Evolutionary conservation across 768 basidiomycete genomes (phyloP).

Genomic region (Hemileccinum impolitum): DNA sequence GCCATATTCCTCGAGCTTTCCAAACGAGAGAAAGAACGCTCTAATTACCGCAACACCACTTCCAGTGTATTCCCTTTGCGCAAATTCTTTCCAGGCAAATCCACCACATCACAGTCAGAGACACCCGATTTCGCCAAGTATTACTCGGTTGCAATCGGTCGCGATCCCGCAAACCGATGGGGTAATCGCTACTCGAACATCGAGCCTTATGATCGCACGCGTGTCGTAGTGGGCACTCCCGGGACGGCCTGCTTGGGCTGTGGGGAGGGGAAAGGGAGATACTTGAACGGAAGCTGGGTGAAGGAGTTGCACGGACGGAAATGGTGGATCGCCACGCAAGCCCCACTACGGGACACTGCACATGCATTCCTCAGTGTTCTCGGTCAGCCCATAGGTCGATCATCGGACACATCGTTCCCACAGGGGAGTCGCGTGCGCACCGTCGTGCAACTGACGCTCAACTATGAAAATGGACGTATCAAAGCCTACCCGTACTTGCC

Average conservation of each 20-base stretch:
- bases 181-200: slow-evolving; percentile 74
- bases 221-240: slow-evolving; percentile 49
- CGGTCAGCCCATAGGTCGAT: slow-evolving; percentile 43
- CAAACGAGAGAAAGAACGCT: slow-evolving; percentile 37
- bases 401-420: slow-evolving; percentile 24
- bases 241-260: slow-evolving; percentile 13
- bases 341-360: slow-evolving; percentile 64
- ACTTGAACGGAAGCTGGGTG: slow-evolving; percentile 88
- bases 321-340: slow-evolving; percentile 87
- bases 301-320: slow-evolving; percentile 66
- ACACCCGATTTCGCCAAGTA: slow-evolving; percentile 32
- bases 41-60: slow-evolving; percentile 26
- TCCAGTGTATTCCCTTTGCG: slow-evolving; percentile 4
- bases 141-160: slow-evolving; percentile 57
- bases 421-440: slow-evolving; percentile 55
- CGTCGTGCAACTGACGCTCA: slow-evolving; percentile 77
- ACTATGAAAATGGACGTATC: slow-evolving; percentile 61
- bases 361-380: slow-evolving; percentile 78
- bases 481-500: slow-evolving; percentile 85
- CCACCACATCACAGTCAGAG: slow-evolving; percentile 8
- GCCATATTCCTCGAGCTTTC: slow-evolving; percentile 34
- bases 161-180: slow-evolving; percentile 38
- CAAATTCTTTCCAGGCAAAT: slow-evolving; percentile 6
- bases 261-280: slow-evolving; percentile 41
- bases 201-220: slow-evolving; percentile 78